Evolutionary conservation across 257 asterid species (phyloP), one percentile per base, ranked within the genome.

Genomic region (Mitragyna speciosa): DNA sequence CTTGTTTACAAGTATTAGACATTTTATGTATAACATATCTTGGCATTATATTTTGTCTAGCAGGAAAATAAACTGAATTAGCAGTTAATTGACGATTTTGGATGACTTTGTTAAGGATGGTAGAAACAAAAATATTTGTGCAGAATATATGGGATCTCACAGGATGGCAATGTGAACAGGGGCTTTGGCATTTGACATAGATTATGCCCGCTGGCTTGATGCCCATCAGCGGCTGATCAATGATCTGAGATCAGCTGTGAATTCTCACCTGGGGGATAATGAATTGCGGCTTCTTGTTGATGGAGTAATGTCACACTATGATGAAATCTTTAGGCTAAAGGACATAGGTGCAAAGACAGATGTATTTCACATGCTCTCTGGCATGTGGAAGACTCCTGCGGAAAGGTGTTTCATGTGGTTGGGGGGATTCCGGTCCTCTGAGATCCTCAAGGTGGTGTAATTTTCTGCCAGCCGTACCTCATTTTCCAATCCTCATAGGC

Each of bases 401-500:
- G 99, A 96, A 66, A 87, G 99, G 81, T 94, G 99, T 82, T 94
- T 94, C 88, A 91, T 96, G 95, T 96, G 99, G 99, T 84, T 96
- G 77, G 99, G 99, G 16, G 99, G 99, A 28, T 94, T 94, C 76
- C 96, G 97, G 48, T 90, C 92, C 41, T 96, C 98, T 0, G 98
- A 93, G 79, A 81, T 95, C 79, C 98, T 95, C 82, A 93, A 93
- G 96, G 99, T 93, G 41, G 73, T 20, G 75, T 56, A 2, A 26
- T 52, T 47, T 20, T 58, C 30, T 2, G 36, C 41, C 31, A 7
- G 19, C 26, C 5, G 36, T 17, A 2, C 16, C 30, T 33, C 67
- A 6, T 43, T 0, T 8, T 43, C 7, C 3, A 41, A 20, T 69
- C 7, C 19, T 16, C 22, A 15, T 19, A 22, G 52, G 41, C 48